Evolutionary conservation across 805 yeast genomes (phyloP).

Genomic region (Starmera amethionina): DNA sequence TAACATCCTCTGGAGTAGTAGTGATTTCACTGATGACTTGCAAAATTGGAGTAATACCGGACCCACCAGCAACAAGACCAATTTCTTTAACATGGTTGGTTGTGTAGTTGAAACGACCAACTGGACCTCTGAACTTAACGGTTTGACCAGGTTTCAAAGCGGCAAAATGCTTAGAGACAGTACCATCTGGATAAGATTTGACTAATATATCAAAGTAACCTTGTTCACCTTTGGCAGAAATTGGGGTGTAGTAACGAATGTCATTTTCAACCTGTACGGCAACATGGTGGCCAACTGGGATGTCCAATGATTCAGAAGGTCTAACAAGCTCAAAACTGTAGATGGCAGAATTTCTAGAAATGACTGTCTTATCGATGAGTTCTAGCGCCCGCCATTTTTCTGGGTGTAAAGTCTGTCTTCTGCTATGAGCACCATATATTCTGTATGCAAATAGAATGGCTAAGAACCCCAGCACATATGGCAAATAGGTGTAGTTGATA

Average conservation of each 20-base stretch:
- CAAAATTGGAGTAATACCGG: slow-evolving; percentile 84
- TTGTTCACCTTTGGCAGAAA: slow-evolving; percentile 55
- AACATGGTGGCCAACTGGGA: slow-evolving; percentile 71
- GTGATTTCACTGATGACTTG: slow-evolving; percentile 67
- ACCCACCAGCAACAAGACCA: slow-evolving; percentile 74
- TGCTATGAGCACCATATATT: slow-evolving; percentile 24
- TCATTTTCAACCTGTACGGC: slow-evolving; percentile 40
- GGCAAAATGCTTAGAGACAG: slow-evolving; percentile 60
- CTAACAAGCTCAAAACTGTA: slow-evolving; percentile 60
- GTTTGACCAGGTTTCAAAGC: slow-evolving; percentile 51
- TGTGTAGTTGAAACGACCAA: slow-evolving; percentile 58
- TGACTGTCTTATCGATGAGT: slow-evolving; percentile 61
- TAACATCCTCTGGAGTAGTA: slow-evolving; percentile 57
- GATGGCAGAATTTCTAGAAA: slow-evolving; percentile 61
- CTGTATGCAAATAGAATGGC: slow-evolving; percentile 29
- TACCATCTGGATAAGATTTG: slow-evolving; percentile 66
- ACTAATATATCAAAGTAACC: slow-evolving; percentile 73
- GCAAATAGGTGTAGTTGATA: slow-evolving; percentile 40
- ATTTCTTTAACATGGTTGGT: slow-evolving; percentile 52
- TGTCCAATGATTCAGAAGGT: slow-evolving; percentile 48
- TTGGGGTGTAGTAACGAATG: slow-evolving; percentile 67
- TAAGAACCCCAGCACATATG: slow-evolving; percentile 29
- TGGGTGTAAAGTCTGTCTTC: slow-evolving; percentile 35
- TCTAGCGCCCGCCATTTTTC: slow-evolving; percentile 58
- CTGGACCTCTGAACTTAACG: slow-evolving; percentile 70